Base-by-base conservation (phyloP, 2,329 filamentous ascomycete genomes). In the Microcyclospora tardicrescens region DNA sequence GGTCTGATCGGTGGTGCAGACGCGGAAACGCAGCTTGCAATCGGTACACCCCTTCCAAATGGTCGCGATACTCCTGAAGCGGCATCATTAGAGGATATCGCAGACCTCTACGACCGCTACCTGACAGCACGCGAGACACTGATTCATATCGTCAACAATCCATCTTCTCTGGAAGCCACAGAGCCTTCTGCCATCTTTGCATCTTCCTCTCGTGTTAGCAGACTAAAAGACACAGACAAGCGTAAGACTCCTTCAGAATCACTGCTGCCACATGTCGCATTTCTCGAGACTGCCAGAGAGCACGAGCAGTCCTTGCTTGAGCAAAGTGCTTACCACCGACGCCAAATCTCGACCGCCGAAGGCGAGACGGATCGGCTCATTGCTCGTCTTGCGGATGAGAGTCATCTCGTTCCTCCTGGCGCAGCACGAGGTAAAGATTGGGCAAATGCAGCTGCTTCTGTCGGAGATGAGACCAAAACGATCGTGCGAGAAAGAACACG, bases 321-420 rank as follows among this genome's bases (percentile, higher is more conserved):
- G 37, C 53, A 57, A 38, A 46, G 42, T 16, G 42, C 49, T 2
- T 51, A 51, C 35, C 24, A 52, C 6, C 46, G 55, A 16, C 45
- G 51, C 13, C 53, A 54, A 31, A 37, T 58, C 8, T 32, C 49
- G 1, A 28, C 46, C 2, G 45, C 51, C 8, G 51, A 55, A 28
- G 19, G 38, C 0, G 49, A 48, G 24, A 54, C 51, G 10, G 43
- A 51, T 10, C 46, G 48, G 3, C 37, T 56, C 5, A 35, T 59
- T 8, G 35, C 42, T 2, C 48, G 55, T 10, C 43, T 58, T 8
- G 53, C 53, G n/a, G 55, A 57, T 34, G 57, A 60, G 37, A 60
- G 57, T 27, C 57, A 58, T 43, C 42, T 60, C 11, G 50, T 60
- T 2, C 46, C 51, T 14, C 52, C 54, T 9, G 47, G 48, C n/a